Conservation (phyloP, 176 grass and related monocot genomes). For the Lolium multiflorum region DNA sequence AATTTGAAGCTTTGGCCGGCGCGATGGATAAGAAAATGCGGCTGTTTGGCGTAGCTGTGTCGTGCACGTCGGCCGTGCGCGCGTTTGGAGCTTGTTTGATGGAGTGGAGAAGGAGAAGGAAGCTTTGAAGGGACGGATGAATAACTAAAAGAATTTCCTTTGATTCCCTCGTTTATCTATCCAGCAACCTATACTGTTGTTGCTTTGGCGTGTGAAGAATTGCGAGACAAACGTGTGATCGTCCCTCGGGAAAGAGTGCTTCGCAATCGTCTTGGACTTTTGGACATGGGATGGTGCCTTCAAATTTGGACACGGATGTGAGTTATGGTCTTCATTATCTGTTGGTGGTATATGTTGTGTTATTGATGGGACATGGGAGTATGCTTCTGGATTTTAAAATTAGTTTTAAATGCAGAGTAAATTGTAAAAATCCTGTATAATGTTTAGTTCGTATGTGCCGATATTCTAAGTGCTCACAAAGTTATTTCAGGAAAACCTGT, state of each 20-base stretch:
- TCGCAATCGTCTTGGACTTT: slow-evolving; percentile 20
- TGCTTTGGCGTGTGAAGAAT: slow-evolving; percentile 60
- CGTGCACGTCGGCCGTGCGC: slow-evolving; percentile 27
- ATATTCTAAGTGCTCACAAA: too few species aligned
- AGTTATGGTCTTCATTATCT: neutral
- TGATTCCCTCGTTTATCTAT: slow-evolving; percentile 33
- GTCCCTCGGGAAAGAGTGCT: neutral
- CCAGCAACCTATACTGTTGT: neutral
- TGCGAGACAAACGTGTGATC: slow-evolving; percentile 14
- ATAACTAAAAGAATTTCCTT: too few species aligned
- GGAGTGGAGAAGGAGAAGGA: slow-evolving; percentile 36
- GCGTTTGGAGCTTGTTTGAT: slow-evolving; percentile 29
- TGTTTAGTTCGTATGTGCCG: too few species aligned
- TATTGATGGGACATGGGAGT: too few species aligned
- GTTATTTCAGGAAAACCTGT: too few species aligned
- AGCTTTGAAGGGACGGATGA: slow-evolving; percentile 42
- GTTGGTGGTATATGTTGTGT: too few species aligned
- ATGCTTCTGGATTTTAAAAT: too few species aligned
- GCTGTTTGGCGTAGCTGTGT: neutral
- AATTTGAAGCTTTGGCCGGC: neutral
- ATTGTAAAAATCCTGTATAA: too few species aligned
- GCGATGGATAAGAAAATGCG: neutral
- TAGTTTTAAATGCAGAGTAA: too few species aligned
- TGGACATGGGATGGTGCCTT: neutral
- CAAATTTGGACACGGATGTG: neutral